phyloP scores from a whole-genome alignment of 495 filamentous ascomycete genomes.

The Thozetella sp. region DNA sequence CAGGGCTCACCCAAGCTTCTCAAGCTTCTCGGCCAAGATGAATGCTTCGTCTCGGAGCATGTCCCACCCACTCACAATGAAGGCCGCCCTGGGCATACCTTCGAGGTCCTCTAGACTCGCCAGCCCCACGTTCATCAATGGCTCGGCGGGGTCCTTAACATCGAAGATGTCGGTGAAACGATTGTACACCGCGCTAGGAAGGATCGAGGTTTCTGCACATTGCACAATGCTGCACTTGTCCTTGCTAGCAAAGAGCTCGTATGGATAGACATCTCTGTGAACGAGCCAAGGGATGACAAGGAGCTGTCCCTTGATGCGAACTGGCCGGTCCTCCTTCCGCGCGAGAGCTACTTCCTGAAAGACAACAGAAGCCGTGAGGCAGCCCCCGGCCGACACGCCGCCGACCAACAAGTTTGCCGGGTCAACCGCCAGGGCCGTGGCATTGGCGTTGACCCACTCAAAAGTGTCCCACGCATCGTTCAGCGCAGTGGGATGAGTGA shows the following conservation, averaged over 20 bases:
- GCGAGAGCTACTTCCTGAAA: constrained; percentile 27
- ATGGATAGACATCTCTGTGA: constrained; percentile 30
- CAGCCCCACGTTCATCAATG: constrained; percentile 39
- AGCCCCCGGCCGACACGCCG: constrained; percentile 48
- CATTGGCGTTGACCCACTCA: constrained; percentile 42
- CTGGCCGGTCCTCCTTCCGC: constrained; percentile 21
- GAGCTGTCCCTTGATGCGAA: constrained; percentile 39
- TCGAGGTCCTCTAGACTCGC: constrained; percentile 37
- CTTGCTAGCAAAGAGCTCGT: constrained; percentile 31
- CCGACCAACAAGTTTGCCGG: constrained; percentile 41
- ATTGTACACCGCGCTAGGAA: constrained; percentile 29
- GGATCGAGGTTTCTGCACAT: constrained; percentile 37
- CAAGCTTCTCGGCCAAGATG: constrained; percentile 42
- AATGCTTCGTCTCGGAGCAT: constrained; percentile 49
- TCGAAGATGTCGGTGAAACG: constrained; percentile 34
- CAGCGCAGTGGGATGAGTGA: constrained; percentile 41
- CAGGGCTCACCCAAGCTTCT: constrained; percentile 43
- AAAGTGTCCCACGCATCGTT: constrained; percentile 50
- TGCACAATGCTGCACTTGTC: constrained; percentile 38
- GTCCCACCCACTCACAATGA: constrained; percentile 49
- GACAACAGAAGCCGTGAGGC: constrained; percentile 42
- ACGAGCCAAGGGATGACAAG: constrained; percentile 45
- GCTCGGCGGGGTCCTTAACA: constrained; percentile 23
- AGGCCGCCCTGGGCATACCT: constrained; percentile 40
- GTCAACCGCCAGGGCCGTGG: constrained; percentile 30